Conservation (phyloP, 2,329 filamentous ascomycete species). For the Paraphaeosphaeria minitans region DNA sequence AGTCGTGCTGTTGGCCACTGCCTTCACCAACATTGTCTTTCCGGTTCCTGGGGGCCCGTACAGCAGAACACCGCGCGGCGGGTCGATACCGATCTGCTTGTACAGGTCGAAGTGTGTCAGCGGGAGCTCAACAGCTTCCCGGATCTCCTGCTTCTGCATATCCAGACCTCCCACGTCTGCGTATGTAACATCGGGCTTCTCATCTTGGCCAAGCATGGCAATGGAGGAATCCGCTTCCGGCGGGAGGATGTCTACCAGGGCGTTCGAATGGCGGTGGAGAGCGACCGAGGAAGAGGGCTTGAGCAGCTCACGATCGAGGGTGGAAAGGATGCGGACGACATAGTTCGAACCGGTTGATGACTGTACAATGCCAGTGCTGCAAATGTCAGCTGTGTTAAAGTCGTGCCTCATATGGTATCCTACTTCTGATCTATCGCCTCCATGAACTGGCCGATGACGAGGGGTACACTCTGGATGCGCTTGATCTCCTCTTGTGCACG, state of each 20-base stretch:
- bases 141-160: slow-evolving; percentile 99
- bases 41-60: slow-evolving; percentile 96
- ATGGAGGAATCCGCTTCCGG: slow-evolving; percentile 98
- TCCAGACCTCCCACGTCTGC: slow-evolving; percentile 96
- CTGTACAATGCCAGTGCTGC: slow-evolving; percentile 94
- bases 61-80: slow-evolving; percentile 91
- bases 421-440: slow-evolving; percentile 99
- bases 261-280: slow-evolving; percentile 97
- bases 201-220: slow-evolving; percentile 93
- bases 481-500: slow-evolving; percentile 99
- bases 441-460: slow-evolving; percentile 99
- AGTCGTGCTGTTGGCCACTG: slow-evolving; percentile 96
- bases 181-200: slow-evolving; percentile 98
- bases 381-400: slow-evolving; percentile 19
- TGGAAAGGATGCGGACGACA: slow-evolving; percentile 96
- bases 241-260: slow-evolving; percentile 97
- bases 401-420: slow-evolving; percentile 31
- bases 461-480: slow-evolving; percentile 95
- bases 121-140: slow-evolving; percentile 95
- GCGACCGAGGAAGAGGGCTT: slow-evolving; percentile 98
- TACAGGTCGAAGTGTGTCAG: slow-evolving; percentile 98
- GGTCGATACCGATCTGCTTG: slow-evolving; percentile 99
- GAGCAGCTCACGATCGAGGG: slow-evolving; percentile 95
- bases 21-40: slow-evolving; percentile 98
- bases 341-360: slow-evolving; percentile 99